Evolutionary conservation across 2,329 filamentous ascomycete genomes (phyloP).

Genomic region (Cercospora janseana): DNA sequence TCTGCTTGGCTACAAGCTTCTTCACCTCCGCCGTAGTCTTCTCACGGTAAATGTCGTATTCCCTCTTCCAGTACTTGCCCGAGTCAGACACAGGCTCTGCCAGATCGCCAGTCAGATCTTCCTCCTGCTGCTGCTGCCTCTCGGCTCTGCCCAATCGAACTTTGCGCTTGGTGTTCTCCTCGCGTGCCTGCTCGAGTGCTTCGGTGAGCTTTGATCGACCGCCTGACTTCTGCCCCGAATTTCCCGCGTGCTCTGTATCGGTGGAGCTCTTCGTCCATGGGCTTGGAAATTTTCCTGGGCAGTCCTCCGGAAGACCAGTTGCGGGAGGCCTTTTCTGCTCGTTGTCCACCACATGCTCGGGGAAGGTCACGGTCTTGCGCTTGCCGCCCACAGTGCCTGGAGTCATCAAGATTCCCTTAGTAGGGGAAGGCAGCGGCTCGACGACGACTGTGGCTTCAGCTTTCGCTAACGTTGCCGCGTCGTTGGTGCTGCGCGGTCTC

Average conservation of each 20-base stretch:
- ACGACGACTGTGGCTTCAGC: slow-evolving; percentile 23
- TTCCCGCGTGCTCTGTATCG: slow-evolving; percentile 33
- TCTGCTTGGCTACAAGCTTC: slow-evolving; percentile 76
- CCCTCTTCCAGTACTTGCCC: slow-evolving; percentile 75
- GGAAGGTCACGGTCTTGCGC: slow-evolving; percentile 62
- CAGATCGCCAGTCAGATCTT: slow-evolving; percentile 64
- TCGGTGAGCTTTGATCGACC: slow-evolving; percentile 46
- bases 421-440: slow-evolving; percentile 51
- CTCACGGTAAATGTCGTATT: slow-evolving; percentile 70
- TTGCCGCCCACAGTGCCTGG: slow-evolving; percentile 57
- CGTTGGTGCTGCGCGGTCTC: slow-evolving; percentile 33
- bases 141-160: slow-evolving; percentile 29
- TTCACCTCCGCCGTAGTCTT: slow-evolving; percentile 72
- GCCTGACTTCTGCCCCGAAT: slow-evolving; percentile 33
- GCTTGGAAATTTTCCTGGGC: slow-evolving; percentile 51
- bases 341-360: slow-evolving; percentile 56
- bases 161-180: slow-evolving; percentile 38
- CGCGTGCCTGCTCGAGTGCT: slow-evolving; percentile 46
- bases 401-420: slow-evolving; percentile 61
- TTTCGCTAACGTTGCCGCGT: slow-evolving; percentile 25
- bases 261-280: slow-evolving; percentile 43
- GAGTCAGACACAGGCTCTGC: slow-evolving; percentile 73
- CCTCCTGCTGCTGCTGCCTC: slow-evolving; percentile 37
- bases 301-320: slow-evolving; percentile 49
- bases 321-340: slow-evolving; percentile 51